These are phyloP conservation scores for Trypanosoma rangeli DNA, from an alignment of 208 protist species.

Conservation along the genomic window DNA sequence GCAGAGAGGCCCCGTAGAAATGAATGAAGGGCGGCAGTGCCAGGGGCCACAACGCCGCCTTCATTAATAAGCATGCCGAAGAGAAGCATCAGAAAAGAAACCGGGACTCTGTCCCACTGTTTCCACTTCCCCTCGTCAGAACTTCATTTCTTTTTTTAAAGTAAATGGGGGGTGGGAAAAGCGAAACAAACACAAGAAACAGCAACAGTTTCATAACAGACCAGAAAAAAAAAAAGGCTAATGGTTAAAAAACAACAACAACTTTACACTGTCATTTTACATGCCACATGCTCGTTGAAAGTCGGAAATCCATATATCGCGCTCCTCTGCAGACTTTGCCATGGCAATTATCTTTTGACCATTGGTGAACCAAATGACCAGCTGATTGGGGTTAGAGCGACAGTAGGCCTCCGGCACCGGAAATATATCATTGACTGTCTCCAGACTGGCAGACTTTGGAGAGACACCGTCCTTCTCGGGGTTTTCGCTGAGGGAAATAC, in stretches of 20 bases:
- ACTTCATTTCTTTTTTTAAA: background rate
- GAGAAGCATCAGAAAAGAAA: background rate
- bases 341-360: slow-evolving; percentile 88
- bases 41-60: background rate
- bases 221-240: slow-evolving; percentile 15
- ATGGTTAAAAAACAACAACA: slow-evolving; percentile 8
- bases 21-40: background rate
- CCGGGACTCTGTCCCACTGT: background rate
- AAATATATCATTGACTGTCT: slow-evolving; percentile 81
- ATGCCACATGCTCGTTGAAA: slow-evolving; percentile 84
- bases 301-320: slow-evolving; percentile 84
- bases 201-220: background rate
- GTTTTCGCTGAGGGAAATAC: slow-evolving; percentile 77
- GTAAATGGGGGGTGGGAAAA: background rate
- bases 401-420: slow-evolving; percentile 86
- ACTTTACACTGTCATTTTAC: slow-evolving; percentile 35
- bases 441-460: slow-evolving; percentile 71
- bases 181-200: slow-evolving; percentile 1
- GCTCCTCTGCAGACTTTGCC: slow-evolving; percentile 63
- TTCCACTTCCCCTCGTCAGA: background rate
- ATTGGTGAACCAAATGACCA: slow-evolving; percentile 90
- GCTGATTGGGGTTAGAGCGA: slow-evolving; percentile 79
- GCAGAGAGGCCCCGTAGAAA: background rate
- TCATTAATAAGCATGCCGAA: background rate
- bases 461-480: slow-evolving; percentile 71